Evolutionary conservation across 176 grass and related monocot genomes (phyloP), one percentile per base, ranked within the genome.

Genomic region (Tillandsia leiboldiana): DNA sequence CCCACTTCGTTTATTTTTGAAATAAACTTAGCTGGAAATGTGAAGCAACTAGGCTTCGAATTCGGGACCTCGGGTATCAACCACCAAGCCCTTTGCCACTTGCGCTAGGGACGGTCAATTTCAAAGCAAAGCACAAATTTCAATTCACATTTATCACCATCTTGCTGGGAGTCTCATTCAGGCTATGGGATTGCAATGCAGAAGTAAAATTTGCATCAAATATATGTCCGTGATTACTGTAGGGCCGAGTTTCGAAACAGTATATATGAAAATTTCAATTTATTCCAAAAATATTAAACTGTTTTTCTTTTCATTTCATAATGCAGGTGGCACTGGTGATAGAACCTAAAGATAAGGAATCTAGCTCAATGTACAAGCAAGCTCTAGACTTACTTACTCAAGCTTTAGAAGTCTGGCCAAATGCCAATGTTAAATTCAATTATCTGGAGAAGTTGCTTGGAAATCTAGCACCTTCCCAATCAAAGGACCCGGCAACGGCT

Each of bases 361-460:
- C 94, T 58, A 88, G 69, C 70, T 89, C 84, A 56, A 93, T 99
- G 89, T 99, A 99, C 78, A 90, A 86, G 72, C 94, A 99, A 86
- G 89, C 94, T 63, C 77, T 99, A 74, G 90, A 99, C 74, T 72
- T 99, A 50, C 72, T 99, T 58, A 99, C 90, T 26, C 89, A 93
- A 79, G 94, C 94, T 54, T 68, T 93, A 77, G 94, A 99, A 78
- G 94, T 99, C 56, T 99, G 94, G 94, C 89, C 94, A 70, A 99
- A 88, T 90, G 90, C 94, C 26, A 99, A 99, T 83, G 94, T 99
- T 63, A 99, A 99, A 77, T 99, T 99, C 75, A 99, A 99, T 81
- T 99, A 99, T 82, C 80, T 99, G 1, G 94, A 99, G 75, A 99
- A 99, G 73, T 80, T 93, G 80, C 84, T 99, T 53, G 84, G 94